Evolutionary conservation across 2,329 filamentous ascomycete species (phyloP).

Genomic region (Podosphaera fusca): DNA sequence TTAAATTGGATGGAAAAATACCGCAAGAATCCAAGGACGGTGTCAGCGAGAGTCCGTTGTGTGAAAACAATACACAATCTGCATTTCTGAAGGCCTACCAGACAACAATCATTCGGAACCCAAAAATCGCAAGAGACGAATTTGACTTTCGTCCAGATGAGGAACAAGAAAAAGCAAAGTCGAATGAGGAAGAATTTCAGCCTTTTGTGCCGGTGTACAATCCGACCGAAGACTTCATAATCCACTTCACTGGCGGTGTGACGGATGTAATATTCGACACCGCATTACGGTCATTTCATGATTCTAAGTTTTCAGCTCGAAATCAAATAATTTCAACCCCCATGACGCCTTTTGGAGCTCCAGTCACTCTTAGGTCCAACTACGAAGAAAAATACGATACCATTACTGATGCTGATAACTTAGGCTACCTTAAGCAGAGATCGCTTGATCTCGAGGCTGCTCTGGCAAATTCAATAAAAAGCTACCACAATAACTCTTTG

Average conservation of each 20-base stretch:
- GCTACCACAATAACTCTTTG: not conserved
- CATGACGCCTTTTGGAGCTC: not conserved
- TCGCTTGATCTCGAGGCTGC: not conserved
- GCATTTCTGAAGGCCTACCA: not conserved
- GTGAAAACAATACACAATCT: not conserved
- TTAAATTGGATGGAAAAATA: not conserved
- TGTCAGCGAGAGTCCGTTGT: not conserved
- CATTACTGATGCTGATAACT: not conserved
- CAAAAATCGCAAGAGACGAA: not conserved
- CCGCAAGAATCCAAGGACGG: not conserved
- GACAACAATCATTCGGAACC: not conserved
- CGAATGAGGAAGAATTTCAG: not conserved
- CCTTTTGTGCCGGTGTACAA: constrained; percentile 24
- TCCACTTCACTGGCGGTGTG: constrained; percentile 26
- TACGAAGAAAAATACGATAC: not conserved
- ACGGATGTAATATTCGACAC: constrained; percentile 20
- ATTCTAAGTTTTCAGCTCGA: constrained; percentile 16
- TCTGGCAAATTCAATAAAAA: not conserved
- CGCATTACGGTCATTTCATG: constrained; percentile 24
- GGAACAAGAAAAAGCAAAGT: constrained; percentile 3
- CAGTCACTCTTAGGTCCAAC: not conserved
- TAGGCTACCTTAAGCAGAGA: too few species aligned
- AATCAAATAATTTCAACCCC: not conserved
- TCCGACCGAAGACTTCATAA: constrained; percentile 30
- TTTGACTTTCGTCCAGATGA: not conserved